These are phyloP conservation scores for Rhizophagus clarus DNA, from an alignment of 192 early-diverging fungal genomes.

Conservation along the genomic window DNA sequence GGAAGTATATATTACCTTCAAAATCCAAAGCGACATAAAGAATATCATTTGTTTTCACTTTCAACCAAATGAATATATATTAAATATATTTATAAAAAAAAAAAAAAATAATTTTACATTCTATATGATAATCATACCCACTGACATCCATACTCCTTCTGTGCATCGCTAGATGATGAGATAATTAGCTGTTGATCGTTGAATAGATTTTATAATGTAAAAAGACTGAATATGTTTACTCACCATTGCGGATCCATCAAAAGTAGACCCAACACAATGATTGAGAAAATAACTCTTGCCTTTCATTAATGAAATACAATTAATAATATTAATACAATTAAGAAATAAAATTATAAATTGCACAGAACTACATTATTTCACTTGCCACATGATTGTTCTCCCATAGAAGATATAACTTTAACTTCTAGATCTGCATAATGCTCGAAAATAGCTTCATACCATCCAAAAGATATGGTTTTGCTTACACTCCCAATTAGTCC, in stretches of 20 bases:
- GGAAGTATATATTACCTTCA: conserved; percentile 26
- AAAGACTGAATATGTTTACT: no score
- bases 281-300: conserved; percentile 33
- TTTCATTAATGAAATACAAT: neutral
- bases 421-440: conserved; percentile 25
- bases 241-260: conserved; percentile 35
- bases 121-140: conserved; percentile 5
- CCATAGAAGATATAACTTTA: conserved; percentile 34
- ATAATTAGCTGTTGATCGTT: neutral
- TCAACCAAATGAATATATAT: neutral
- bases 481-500: conserved; percentile 21
- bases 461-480: conserved; percentile 30
- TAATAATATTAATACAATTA: no score
- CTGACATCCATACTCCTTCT: conserved; percentile 34
- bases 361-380: neutral
- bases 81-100: neutral
- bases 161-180: conserved; percentile 31
- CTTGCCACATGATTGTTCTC: conserved; percentile 33
- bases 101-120: neutral
- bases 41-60: conserved; percentile 19
- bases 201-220: neutral
- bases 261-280: conserved; percentile 23
- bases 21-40: conserved; percentile 37
- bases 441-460: conserved; percentile 31
- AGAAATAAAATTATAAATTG: no score